A percentile compares a stretch with the other conserved stretches of the same genome.
These are phyloP conservation scores for Clarkia xantiana DNA, from an alignment of 345 rosid genomes.

Conservation along the genomic window DNA sequence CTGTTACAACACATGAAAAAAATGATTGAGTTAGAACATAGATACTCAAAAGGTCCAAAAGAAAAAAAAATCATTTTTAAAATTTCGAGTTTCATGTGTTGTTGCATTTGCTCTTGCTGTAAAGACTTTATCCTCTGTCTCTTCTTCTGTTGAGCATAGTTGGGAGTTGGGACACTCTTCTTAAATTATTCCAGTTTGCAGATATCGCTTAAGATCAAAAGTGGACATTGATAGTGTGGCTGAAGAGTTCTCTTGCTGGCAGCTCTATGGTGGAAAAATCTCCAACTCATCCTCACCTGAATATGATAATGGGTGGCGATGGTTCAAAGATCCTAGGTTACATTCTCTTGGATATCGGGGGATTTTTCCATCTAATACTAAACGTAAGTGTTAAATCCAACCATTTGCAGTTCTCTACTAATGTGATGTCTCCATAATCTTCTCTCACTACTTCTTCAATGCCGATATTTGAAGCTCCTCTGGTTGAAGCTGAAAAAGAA, in stretches of 20 bases:
- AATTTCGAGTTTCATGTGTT: too few relatives aligned
- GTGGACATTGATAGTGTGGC: constrained; percentile 75
- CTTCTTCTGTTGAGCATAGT: too few relatives aligned
- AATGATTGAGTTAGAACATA: too few relatives aligned
- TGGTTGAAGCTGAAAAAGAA: constrained; percentile 67
- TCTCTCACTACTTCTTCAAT: background rate
- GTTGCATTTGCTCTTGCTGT: too few relatives aligned
- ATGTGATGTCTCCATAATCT: too few relatives aligned
- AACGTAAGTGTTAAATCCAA: constrained; percentile 30
- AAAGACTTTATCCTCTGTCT: too few relatives aligned
- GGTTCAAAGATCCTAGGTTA: constrained; percentile 87
- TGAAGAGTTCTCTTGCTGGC: constrained; percentile 70
- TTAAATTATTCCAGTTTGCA: constrained; percentile 12
- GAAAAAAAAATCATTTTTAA: too few relatives aligned
- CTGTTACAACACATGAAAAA: too few relatives aligned
- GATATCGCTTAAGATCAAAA: constrained; percentile 74
- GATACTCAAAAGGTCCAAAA: too few relatives aligned
- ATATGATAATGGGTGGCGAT: constrained; percentile 48
- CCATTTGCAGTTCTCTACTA: background rate
- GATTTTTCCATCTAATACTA: constrained; percentile 38
- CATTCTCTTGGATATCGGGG: constrained; percentile 72
- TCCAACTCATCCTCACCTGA: constrained; percentile 43
- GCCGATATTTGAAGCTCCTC: constrained; percentile 47
- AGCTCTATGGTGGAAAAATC: constrained; percentile 42
- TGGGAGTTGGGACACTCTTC: background rate